Conservation (phyloP, 257 asterid species). For the Penstemon newberryi region DNA sequence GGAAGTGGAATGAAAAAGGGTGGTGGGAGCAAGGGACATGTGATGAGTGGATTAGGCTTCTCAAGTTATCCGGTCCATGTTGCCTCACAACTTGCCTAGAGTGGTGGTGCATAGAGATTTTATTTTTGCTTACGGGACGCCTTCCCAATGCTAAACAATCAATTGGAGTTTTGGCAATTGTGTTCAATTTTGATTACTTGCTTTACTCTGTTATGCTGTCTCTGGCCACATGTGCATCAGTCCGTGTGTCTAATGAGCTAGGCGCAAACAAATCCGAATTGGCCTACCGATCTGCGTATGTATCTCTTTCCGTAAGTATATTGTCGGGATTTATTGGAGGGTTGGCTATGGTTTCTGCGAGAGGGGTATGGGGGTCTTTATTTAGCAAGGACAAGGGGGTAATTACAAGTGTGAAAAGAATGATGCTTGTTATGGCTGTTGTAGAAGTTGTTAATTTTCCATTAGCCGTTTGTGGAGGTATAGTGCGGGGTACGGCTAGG, state of each 20-base stretch:
- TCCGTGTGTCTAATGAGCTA: slow-evolving; percentile 77
- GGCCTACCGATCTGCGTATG: slow-evolving; percentile 48
- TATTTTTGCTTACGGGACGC: slow-evolving; percentile 67
- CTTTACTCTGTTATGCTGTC: slow-evolving; percentile 75
- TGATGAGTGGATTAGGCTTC: slow-evolving; percentile 50
- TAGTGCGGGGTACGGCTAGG: slow-evolving; percentile 82
- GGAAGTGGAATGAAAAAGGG: slow-evolving; percentile 67
- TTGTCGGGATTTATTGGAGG: slow-evolving; percentile 52
- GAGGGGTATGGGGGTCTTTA: slow-evolving; percentile 68
- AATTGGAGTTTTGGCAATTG: slow-evolving; percentile 67
- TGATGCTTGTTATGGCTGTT: slow-evolving; percentile 58
- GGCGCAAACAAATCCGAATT: slow-evolving; percentile 48
- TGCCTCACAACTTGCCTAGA: slow-evolving; percentile 89
- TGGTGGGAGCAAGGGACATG: slow-evolving; percentile 57
- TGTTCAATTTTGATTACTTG: slow-evolving; percentile 76
- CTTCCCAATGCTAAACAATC: slow-evolving; percentile 52
- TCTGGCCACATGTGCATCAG: slow-evolving; percentile 63
- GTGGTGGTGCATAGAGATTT: slow-evolving; percentile 93
- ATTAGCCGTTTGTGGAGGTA: slow-evolving; percentile 77
- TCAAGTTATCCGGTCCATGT: slow-evolving; percentile 67
- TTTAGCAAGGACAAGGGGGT: slow-evolving; percentile 59
- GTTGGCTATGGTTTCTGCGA: slow-evolving; percentile 43
- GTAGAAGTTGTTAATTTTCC: slow-evolving; percentile 79
- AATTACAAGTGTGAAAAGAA: slow-evolving; percentile 44
- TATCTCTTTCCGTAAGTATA: slow-evolving; percentile 36